Evolutionary conservation across 257 asterid genomes (phyloP), one percentile per base, ranked within the genome.

Genomic region (Datura wrightii): DNA sequence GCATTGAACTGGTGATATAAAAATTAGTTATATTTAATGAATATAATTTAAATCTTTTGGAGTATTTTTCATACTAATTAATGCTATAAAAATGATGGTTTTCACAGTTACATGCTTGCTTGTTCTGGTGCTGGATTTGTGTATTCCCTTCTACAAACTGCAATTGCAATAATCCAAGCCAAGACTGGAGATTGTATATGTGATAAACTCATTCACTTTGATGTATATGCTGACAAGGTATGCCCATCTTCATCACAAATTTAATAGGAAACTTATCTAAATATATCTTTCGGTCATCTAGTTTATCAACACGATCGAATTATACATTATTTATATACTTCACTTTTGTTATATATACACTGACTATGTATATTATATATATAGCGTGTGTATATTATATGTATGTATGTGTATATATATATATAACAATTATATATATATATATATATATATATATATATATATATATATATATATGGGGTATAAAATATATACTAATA

Each of bases 191-290:
- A 79, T 37, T 59, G 24, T 24, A 1, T 48, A 8, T 10, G 24
- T 31, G 59, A 59, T 37, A 46, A 41, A 41, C 53, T 80, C 15
- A 5, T 5, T 42, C 69, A 80, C 24, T 80, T 80, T 59, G 55
- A 80, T 16, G 70, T 80, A 5, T 80, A 80, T 39, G 71, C 71
- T 63, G 84, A 80, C 24, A 46, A 59, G 84, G 84, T 80, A 59
- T 9, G 3, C 10, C 5, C 76, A 67, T 36, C 3, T 37, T 15
- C 46, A 19, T 13, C 74, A 36, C 15, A 66, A 5, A 13, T 5
- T 66, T 34, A 24, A 4, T 24, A 24, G 31, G 31, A 24, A 24
- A 24, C 31, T 24, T 24, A 24, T 24, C 31, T 24, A 24, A 24
- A 24, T 24, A 24, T 24, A 24, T 24, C 31, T 24, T 24, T 24